These are phyloP conservation scores for Neonectria coccinea DNA, from an alignment of 2,329 filamentous ascomycete species.

Conservation along the genomic window DNA sequence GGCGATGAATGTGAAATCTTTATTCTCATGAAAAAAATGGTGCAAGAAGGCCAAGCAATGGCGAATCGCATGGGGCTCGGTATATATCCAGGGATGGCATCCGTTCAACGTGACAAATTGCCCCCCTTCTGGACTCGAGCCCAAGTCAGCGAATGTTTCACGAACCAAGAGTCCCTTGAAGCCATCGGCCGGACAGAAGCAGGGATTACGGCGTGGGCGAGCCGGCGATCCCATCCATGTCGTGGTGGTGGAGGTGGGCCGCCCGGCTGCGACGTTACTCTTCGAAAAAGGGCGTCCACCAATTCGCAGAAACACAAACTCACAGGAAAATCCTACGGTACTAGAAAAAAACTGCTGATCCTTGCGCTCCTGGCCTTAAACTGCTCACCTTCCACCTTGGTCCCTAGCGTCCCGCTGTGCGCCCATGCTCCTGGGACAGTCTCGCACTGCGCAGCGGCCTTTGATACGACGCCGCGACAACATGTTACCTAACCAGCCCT, in stretches of 20 bases:
- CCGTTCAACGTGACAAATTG: too few species aligned
- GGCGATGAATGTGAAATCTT: not conserved
- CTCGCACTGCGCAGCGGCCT: not conserved
- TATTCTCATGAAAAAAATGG: not conserved
- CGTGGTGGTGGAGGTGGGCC: slow-evolving; percentile 7
- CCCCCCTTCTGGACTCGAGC: not conserved
- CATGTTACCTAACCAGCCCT: slow-evolving; percentile 26
- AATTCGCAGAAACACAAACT: too few species aligned
- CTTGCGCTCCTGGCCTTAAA: not conserved
- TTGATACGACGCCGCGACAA: not conserved
- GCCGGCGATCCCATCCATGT: too few species aligned
- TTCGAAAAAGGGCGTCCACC: too few species aligned
- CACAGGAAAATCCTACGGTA: not conserved
- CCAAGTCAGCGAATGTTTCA: not conserved
- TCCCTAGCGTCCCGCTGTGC: slow-evolving; percentile 12
- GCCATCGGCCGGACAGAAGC: not conserved
- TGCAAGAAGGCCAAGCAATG: not conserved
- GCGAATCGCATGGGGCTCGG: not conserved
- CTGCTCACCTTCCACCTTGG: slow-evolving; percentile 24
- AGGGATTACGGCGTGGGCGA: slow-evolving; percentile 16
- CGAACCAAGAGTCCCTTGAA: not conserved
- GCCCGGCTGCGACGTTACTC: slow-evolving; percentile 23
- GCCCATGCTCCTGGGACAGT: not conserved
- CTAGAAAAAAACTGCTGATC: not conserved
- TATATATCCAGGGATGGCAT: too few species aligned